Base-by-base conservation (phyloP, 1,139 yeast genomes). In the Nakaseomyces delphensis region DNA sequence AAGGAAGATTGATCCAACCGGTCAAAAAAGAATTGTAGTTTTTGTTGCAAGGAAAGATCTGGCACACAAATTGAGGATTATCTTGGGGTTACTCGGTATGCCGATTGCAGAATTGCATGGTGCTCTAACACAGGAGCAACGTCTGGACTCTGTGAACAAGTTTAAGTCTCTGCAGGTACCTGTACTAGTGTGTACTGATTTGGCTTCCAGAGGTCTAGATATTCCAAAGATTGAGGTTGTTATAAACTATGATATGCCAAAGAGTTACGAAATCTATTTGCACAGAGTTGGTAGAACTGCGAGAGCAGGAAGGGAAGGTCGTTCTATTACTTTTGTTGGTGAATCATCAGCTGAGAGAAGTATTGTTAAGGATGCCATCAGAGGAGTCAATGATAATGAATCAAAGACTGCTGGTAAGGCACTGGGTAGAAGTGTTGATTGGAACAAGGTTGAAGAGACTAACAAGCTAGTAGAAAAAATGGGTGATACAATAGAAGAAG, bases 201-300 rank as follows among this genome's bases (percentile, higher is more conserved):
- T 91, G 63, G 98, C 98, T 0, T 91, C 98, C 23, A 85, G 99
- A 76, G 99, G 99, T 73, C 75, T 91, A 61, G 99, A 91, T 83
- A 91, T 91, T 60, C 97, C 97, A 48, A 89, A 89, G 67, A 87
- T 91, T 62, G 97, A 87, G 62, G 79, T 83, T 47, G 98, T 91
- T 43, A 74, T 91, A 57, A 91, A 91, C 65, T 93, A 74, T 63
- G 98, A 93, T 60, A 86, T 93, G 94, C 98, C 98, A 42, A 85
- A 86, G 61, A 71, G 83, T 19, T 80, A 83, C 57, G 98, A 91
- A 53, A 76, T 87, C 33, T 93, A 91, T 63, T 70, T 91, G 60
- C 98, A 91, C 67, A 82, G 99, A 71, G 96, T 93, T 49, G 98
- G 98, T 67, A 84, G 99, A 74, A 91, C 98, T 44, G 99, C 98